Conservation (phyloP, 1,284 basidiomycete species). For the Sanghuangporus sanghuang region DNA sequence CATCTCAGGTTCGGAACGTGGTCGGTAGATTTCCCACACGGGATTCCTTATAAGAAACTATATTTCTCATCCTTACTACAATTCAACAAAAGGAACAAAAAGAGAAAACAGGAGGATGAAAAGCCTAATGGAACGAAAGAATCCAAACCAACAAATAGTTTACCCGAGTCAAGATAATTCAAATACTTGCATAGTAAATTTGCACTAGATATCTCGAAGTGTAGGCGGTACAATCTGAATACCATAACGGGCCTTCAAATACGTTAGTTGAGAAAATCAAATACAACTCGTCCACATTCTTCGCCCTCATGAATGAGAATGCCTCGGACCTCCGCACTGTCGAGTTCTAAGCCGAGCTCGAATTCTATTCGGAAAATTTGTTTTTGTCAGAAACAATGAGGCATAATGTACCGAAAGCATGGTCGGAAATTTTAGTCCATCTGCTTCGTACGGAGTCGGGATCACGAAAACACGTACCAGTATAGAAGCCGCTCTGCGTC, state of each 20-base stretch:
- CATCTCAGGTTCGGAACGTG: background rate
- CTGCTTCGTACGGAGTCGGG: background rate
- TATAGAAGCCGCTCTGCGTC: conserved; percentile 65
- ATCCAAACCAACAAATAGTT: background rate
- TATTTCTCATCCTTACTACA: conserved; percentile 23
- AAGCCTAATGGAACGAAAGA: background rate
- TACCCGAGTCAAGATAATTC: background rate
- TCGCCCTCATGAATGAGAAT: conserved; percentile 65
- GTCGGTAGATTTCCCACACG: background rate
- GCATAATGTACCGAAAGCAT: background rate
- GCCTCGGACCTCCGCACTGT: conserved; percentile 77
- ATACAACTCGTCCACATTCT: conserved; percentile 67
- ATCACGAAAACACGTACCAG: conserved; percentile 39
- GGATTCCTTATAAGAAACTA: conserved; percentile 1
- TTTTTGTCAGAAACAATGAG: background rate
- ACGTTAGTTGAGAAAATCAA: conserved; percentile 44
- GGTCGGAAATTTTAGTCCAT: background rate
- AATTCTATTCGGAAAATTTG: conserved; percentile 49
- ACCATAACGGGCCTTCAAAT: conserved; percentile 26
- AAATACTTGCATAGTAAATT: background rate
- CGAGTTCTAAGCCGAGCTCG: conserved; percentile 73
- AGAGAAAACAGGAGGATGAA: background rate
- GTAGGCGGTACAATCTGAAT: conserved; percentile 40
- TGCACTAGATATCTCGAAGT: background rate
- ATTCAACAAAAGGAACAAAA: background rate